Conservation (phyloP, 1,139 yeast species). For the Candida sojae region DNA sequence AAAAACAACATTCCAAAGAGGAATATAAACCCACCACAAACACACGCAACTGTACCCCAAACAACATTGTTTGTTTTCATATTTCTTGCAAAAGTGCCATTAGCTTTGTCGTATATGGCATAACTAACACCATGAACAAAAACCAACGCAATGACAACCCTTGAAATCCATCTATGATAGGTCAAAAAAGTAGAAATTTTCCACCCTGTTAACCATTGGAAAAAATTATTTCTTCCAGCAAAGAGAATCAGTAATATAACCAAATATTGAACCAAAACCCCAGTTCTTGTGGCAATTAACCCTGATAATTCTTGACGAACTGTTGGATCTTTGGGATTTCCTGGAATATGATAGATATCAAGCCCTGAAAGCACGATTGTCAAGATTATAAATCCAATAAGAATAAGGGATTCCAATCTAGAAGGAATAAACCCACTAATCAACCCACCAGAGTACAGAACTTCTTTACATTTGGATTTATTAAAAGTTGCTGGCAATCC, state of each 20-base stretch:
- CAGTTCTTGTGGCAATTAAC: constrained; percentile 30
- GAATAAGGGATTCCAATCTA: constrained; percentile 25
- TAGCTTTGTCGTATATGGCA: constrained; percentile 14
- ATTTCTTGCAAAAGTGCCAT: constrained; percentile 15
- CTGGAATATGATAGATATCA: constrained; percentile 19
- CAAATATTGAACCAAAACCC: constrained; percentile 24
- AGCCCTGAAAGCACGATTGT: constrained; percentile 38
- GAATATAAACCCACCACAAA: constrained; percentile 32
- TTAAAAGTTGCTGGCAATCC: constrained; percentile 29
- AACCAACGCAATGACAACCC: constrained; percentile 23
- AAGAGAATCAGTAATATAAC: constrained; percentile 29
- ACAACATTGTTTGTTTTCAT: constrained; percentile 25
- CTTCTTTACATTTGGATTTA: constrained; percentile 21
- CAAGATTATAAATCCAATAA: constrained; percentile 46
- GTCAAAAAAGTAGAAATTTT: constrained; percentile 28
- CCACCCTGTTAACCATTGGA: constrained; percentile 35
- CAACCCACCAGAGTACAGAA: constrained; percentile 19
- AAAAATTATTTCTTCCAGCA: constrained; percentile 34
- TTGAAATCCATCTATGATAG: constrained; percentile 33
- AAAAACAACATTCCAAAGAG: constrained; percentile 36
- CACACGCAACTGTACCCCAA: constrained; percentile 51
- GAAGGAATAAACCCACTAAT: constrained; percentile 23
- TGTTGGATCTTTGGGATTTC: constrained; percentile 23
- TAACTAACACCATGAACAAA: constrained; percentile 28
- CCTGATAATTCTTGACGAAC: constrained; percentile 14